Percentiles rank a stretch among this genome's conserved stretches.
These are phyloP conservation scores for Penicillium sp. DNA, from an alignment of 2,329 filamentous ascomycete genomes.

Conservation along the genomic window DNA sequence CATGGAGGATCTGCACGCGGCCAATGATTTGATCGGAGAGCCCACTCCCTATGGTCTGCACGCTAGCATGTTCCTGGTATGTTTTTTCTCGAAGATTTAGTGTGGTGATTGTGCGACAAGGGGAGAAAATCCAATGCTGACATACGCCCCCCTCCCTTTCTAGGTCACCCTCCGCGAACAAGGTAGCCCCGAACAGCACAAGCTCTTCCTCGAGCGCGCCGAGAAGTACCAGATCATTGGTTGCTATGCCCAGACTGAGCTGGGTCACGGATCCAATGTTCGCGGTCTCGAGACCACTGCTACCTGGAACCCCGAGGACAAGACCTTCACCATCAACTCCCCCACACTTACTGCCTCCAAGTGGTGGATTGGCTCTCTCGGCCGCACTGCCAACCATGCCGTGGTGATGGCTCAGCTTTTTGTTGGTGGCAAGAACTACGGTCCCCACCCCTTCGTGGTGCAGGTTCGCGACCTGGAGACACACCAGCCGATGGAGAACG, in stretches of 20 bases:
- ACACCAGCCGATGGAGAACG: conserved; percentile 70
- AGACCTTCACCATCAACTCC: conserved; percentile 76
- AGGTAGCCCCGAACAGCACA: conserved; percentile 74
- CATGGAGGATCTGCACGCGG: conserved; percentile 66
- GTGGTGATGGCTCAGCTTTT: conserved; percentile 80
- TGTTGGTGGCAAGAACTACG: conserved; percentile 70
- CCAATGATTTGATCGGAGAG: conserved; percentile 74
- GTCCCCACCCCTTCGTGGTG: conserved; percentile 79
- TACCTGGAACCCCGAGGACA: conserved; percentile 74
- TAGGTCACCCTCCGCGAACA: conserved; percentile 73
- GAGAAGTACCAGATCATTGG: conserved; percentile 74
- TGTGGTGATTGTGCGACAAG: background rate
- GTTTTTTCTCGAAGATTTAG: conserved; percentile 25
- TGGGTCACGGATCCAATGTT: conserved; percentile 80
- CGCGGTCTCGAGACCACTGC: conserved; percentile 74
- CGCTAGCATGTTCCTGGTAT: conserved; percentile 70
- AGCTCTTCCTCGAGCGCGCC: conserved; percentile 72
- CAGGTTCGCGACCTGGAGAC: conserved; percentile 74
- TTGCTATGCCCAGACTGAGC: conserved; percentile 81
- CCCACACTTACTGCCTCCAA: conserved; percentile 77
- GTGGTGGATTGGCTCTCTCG: conserved; percentile 84
- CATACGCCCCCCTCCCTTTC: background rate
- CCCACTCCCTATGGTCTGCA: conserved; percentile 77
- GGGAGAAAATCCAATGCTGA: conserved; percentile 16
- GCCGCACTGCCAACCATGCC: conserved; percentile 76